Evolutionary conservation across 106 monocot species (phyloP).

Genomic region (Dendrobium catenatum): DNA sequence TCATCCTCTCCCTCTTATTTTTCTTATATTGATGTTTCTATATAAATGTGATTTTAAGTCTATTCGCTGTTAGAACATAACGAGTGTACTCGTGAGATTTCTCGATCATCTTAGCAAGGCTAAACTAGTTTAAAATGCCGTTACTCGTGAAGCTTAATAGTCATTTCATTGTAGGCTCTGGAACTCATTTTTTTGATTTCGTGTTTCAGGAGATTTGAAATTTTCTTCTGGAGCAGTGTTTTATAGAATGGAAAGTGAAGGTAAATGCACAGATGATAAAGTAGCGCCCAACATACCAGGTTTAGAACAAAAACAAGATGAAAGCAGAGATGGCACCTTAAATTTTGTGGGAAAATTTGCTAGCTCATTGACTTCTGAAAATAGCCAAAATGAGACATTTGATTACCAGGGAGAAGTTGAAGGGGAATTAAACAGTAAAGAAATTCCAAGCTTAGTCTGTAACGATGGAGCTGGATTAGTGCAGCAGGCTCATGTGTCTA

Average conservation of each 20-base stretch:
- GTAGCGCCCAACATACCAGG: not conserved
- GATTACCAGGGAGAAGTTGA: slow-evolving; percentile 13
- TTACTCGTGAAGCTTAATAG: not conserved
- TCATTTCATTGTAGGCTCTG: not conserved
- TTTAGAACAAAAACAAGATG: slow-evolving; percentile 11
- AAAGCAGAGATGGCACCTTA: not conserved
- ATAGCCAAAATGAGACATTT: slow-evolving; percentile 6
- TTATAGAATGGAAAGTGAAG: slow-evolving; percentile 15
- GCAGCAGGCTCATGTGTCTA: not conserved
- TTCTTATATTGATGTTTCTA: not conserved
- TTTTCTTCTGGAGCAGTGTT: not conserved
- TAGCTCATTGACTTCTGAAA: slow-evolving; percentile 6
- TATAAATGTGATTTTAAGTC: not conserved
- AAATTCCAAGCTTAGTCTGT: not conserved
- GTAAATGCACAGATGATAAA: slow-evolving; percentile 18
- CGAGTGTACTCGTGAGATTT: not conserved
- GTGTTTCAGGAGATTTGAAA: not conserved
- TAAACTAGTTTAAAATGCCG: not conserved
- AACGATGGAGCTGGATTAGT: not conserved
- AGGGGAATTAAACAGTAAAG: not conserved
- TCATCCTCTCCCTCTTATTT: not conserved
- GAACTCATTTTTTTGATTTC: not conserved
- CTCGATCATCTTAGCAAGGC: not conserved
- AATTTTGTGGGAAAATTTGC: slow-evolving; percentile 18
- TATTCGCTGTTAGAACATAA: not conserved